A percentile compares a stretch with the other conserved stretches of the same genome.
phyloP scores from a whole-genome alignment of 164 flowering plant species.

The Echeveria elegans region DNA sequence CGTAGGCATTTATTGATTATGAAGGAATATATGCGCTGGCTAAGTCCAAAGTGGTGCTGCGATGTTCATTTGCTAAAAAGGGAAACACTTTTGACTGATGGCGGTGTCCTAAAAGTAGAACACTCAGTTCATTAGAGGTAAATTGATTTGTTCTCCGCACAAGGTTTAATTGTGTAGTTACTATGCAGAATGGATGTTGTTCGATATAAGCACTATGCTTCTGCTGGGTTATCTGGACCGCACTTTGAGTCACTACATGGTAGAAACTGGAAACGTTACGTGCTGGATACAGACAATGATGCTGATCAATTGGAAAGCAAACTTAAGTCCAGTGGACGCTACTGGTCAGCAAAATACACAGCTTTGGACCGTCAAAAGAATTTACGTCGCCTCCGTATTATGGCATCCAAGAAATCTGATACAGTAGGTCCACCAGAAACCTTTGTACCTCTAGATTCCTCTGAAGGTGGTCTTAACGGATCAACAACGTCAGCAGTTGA shows the following conservation, averaged over 20 bases:
- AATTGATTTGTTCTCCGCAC: not conserved
- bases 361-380: constrained; percentile 66
- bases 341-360: constrained; percentile 70
- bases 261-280: constrained; percentile 21
- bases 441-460: constrained; percentile 48
- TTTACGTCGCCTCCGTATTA: constrained; percentile 46
- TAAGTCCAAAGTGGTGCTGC: not conserved
- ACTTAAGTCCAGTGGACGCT: constrained; percentile 60
- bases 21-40: too few species aligned
- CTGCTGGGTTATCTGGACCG: constrained; percentile 19
- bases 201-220: constrained; percentile 41
- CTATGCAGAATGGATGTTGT: constrained; percentile 81
- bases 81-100: not conserved
- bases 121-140: not conserved
- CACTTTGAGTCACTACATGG: constrained; percentile 14
- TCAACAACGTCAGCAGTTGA: constrained; percentile 22
- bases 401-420: constrained; percentile 18
- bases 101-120: not conserved
- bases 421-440: constrained; percentile 20
- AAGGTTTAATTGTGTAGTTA: constrained; percentile 47
- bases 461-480: constrained; percentile 18
- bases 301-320: constrained; percentile 55
- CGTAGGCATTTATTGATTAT: not conserved
- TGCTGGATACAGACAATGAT: constrained; percentile 54
- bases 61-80: not conserved